Percentiles rank a stretch among this genome's conserved stretches.
phyloP scores from a whole-genome alignment of 352 stramenopile species.

The Globisporangium recalcitrans region DNA sequence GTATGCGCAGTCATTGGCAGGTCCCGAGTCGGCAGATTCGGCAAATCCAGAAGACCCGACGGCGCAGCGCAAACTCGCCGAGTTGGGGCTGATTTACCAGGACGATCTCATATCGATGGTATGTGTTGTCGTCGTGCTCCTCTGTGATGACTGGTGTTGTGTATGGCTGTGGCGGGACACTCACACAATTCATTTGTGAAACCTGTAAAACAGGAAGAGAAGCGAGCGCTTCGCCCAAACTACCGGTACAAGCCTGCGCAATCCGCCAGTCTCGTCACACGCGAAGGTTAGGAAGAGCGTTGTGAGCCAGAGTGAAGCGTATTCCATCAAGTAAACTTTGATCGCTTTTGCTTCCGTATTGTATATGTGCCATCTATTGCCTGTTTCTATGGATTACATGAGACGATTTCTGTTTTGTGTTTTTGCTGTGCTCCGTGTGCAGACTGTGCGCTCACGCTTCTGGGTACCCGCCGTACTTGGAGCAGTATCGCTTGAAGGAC shows the following conservation, averaged over 20 bases:
- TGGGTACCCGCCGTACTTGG: conserved; percentile 82
- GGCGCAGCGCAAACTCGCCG: conserved; percentile 16
- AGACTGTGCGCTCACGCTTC: conserved; percentile 24
- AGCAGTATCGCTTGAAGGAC: conserved; percentile 79
- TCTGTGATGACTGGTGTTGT: background rate
- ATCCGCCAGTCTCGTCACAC: conserved; percentile 1
- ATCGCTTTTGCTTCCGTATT: background rate
- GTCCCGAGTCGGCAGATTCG: conserved; percentile 20
- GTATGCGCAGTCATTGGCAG: conserved; percentile 8
- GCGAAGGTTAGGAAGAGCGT: conserved; percentile 16
- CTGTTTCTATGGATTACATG: conserved; percentile 7
- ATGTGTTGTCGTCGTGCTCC: conserved; percentile 5
- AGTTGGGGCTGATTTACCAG: conserved; percentile 45
- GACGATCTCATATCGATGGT: conserved; percentile 62
- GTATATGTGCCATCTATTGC: background rate
- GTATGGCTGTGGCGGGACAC: background rate
- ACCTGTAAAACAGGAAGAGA: conserved; percentile 51
- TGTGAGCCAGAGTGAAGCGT: conserved; percentile 7
- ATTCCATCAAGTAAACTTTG: conserved; percentile 24
- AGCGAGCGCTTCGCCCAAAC: conserved; percentile 68
- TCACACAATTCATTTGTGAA: background rate
- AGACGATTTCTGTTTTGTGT: conserved; percentile 1
- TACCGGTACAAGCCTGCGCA: conserved; percentile 63
- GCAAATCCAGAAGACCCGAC: conserved; percentile 26
- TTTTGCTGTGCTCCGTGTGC: background rate